Percentiles rank a stretch among this genome's conserved stretches.
These are phyloP conservation scores for Zarea fungicola DNA, from an alignment of 2,329 filamentous ascomycete genomes.

Conservation along the genomic window DNA sequence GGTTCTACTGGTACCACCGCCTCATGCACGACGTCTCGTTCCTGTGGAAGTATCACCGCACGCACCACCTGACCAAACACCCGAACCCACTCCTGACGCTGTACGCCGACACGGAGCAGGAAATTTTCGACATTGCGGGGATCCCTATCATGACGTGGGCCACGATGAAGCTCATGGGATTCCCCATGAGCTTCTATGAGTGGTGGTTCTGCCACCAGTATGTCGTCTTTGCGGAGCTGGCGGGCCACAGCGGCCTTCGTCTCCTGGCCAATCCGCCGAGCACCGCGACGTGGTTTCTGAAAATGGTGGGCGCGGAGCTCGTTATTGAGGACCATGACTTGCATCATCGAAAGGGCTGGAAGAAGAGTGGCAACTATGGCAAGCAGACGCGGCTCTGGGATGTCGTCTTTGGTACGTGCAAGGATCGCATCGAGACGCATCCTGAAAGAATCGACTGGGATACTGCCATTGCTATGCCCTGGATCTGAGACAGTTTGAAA, in stretches of 20 bases:
- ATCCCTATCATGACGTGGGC: slow-evolving; percentile 25
- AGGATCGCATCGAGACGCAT: slow-evolving; percentile 10
- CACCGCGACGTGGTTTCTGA: slow-evolving; percentile 28
- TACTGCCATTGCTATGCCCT: slow-evolving; percentile 7
- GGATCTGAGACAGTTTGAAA: not conserved
- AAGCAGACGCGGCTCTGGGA: slow-evolving; percentile 15
- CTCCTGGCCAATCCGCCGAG: slow-evolving; percentile 28
- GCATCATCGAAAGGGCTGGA: slow-evolving; percentile 30
- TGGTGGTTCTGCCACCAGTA: slow-evolving; percentile 38
- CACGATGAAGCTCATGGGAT: slow-evolving; percentile 25
- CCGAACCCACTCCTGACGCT: slow-evolving; percentile 25
- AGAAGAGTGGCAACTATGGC: slow-evolving; percentile 18
- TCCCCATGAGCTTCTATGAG: slow-evolving; percentile 37
- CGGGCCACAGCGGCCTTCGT: slow-evolving; percentile 30
- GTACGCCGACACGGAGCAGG: slow-evolving; percentile 27
- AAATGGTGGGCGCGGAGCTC: slow-evolving; percentile 28
- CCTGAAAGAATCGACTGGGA: slow-evolving; percentile 11
- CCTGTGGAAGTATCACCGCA: slow-evolving; percentile 38
- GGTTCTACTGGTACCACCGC: slow-evolving; percentile 35
- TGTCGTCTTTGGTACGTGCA: slow-evolving; percentile 11
- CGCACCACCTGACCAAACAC: slow-evolving; percentile 38
- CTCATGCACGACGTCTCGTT: slow-evolving; percentile 33
- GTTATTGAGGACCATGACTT: slow-evolving; percentile 36
- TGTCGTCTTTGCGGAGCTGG: slow-evolving; percentile 30
- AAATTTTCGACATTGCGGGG: slow-evolving; percentile 24